Evolutionary conservation across 805 yeast species (phyloP).

Genomic region (Tetrapisispora fleetii): DNA sequence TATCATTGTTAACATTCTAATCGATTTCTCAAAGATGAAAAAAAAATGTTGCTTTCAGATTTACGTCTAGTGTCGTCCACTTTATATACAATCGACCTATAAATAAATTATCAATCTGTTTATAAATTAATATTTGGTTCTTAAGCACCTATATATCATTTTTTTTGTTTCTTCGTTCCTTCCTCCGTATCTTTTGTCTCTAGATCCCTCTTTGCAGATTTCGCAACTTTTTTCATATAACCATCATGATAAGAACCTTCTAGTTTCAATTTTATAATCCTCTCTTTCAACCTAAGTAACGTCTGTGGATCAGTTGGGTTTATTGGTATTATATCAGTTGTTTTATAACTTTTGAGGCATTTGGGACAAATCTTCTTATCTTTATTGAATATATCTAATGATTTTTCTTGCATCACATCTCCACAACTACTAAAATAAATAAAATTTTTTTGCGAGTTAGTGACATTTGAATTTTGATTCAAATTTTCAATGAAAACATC

Average conservation of each 20-base stretch:
- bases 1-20: background rate
- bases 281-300: slow-evolving; percentile 10
- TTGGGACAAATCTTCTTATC: slow-evolving; percentile 31
- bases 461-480: background rate
- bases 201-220: slow-evolving; percentile 9
- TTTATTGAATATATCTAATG: slow-evolving; percentile 19
- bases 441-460: slow-evolving; percentile 19
- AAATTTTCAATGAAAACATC: slow-evolving; percentile 30
- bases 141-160: background rate
- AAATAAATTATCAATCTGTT: background rate
- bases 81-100: background rate
- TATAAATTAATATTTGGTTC: background rate
- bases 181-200: too few species aligned
- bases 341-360: slow-evolving; percentile 27
- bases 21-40: background rate
- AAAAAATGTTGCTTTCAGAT: too few species aligned
- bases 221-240: slow-evolving; percentile 17
- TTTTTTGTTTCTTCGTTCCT: background rate
- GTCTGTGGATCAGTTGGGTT: slow-evolving; percentile 24
- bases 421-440: slow-evolving; percentile 41
- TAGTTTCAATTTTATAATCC: slow-evolving; percentile 18
- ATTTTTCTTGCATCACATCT: slow-evolving; percentile 31
- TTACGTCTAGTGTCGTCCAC: too few species aligned
- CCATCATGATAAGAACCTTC: slow-evolving; percentile 31
- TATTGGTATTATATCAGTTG: slow-evolving; percentile 32